Evolutionary conservation across 75 land plant genomes (phyloP).

Genomic region (Larix kaempferi): DNA sequence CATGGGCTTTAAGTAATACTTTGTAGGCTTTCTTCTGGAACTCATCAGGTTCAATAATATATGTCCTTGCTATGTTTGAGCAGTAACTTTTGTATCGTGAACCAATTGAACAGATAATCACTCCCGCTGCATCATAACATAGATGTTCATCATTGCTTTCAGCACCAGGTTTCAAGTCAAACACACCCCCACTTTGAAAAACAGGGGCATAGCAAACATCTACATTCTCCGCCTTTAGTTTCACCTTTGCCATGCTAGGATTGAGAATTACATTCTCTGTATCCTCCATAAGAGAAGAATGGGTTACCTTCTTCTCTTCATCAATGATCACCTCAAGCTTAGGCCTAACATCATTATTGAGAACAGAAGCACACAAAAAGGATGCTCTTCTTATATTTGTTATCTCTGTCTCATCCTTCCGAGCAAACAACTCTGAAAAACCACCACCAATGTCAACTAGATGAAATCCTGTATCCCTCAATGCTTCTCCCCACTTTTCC

Average conservation of each 20-base stretch:
- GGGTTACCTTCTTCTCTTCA: conserved; percentile 46
- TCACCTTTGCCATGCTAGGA: conserved; percentile 30
- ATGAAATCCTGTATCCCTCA: conserved; percentile 19
- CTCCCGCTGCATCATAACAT: conserved; percentile 47
- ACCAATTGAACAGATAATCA: conserved; percentile 55
- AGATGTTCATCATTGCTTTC: conserved; percentile 45
- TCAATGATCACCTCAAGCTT: conserved; percentile 44
- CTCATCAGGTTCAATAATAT: conserved; percentile 39
- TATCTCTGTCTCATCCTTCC: conserved; percentile 44
- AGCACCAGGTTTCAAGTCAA: conserved; percentile 48
- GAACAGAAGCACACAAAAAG: conserved; percentile 28
- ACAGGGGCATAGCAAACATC: conserved; percentile 55
- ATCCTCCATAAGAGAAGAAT: conserved; percentile 46
- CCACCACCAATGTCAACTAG: conserved; percentile 36
- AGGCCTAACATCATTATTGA: conserved; percentile 39
- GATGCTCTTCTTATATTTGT: conserved; percentile 40
- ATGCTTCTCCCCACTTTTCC: conserved; percentile 39
- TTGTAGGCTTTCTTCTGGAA: conserved; percentile 47
- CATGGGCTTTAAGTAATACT: conserved; percentile 41
- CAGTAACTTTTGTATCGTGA: conserved; percentile 44
- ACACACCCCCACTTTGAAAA: conserved; percentile 55
- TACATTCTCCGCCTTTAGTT: conserved; percentile 29
- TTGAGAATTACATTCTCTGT: conserved; percentile 39
- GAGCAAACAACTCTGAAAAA: conserved; percentile 45
- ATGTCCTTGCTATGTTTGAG: conserved; percentile 47